A percentile compares a stretch with the other conserved stretches of the same genome.
Conservation (phyloP, 331 rosid species). For the Malus hybrid region DNA sequence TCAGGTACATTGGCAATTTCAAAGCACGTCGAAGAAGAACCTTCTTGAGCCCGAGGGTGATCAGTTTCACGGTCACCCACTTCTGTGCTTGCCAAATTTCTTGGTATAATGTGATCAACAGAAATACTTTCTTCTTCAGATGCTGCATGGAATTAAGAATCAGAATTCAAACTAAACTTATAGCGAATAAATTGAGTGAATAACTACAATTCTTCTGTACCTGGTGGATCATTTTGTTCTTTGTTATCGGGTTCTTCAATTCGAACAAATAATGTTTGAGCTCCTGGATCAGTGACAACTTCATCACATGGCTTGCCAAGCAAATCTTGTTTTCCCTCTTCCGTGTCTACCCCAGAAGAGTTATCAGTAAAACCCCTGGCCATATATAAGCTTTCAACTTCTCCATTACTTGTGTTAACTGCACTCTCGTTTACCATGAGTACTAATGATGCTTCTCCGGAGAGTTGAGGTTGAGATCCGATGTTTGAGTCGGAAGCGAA, state of each 20-base stretch:
- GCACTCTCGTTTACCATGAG: slow-evolving; percentile 9
- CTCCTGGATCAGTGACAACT: slow-evolving; percentile 14
- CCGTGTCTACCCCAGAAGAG: slow-evolving; percentile 11
- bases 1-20: slow-evolving; percentile 30
- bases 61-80: slow-evolving; percentile 16
- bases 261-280: slow-evolving; percentile 7
- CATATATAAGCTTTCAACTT: slow-evolving; percentile 19
- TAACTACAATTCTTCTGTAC: slow-evolving; percentile 28
- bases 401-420: slow-evolving; percentile 14
- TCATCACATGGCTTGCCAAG: slow-evolving; percentile 12
- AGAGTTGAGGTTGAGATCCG: slow-evolving; percentile 10
- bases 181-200: not conserved
- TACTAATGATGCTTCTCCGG: slow-evolving; percentile 7
- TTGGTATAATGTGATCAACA: slow-evolving; percentile 1
- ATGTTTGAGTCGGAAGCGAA: slow-evolving; percentile 1
- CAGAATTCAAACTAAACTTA: not conserved
- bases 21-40: not conserved
- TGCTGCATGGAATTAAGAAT: slow-evolving; percentile 11
- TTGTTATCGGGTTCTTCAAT: slow-evolving; percentile 15
- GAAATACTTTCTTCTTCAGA: slow-evolving; percentile 1
- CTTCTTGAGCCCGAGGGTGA: slow-evolving; percentile 25
- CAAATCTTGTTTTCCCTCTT: slow-evolving; percentile 19
- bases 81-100: not conserved
- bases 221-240: slow-evolving; percentile 31
- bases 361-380: slow-evolving; percentile 5